Evolutionary conservation across 2,329 filamentous ascomycete species (phyloP), one percentile per base, ranked within the genome.

Genomic region (Bipolaris zeicola): DNA sequence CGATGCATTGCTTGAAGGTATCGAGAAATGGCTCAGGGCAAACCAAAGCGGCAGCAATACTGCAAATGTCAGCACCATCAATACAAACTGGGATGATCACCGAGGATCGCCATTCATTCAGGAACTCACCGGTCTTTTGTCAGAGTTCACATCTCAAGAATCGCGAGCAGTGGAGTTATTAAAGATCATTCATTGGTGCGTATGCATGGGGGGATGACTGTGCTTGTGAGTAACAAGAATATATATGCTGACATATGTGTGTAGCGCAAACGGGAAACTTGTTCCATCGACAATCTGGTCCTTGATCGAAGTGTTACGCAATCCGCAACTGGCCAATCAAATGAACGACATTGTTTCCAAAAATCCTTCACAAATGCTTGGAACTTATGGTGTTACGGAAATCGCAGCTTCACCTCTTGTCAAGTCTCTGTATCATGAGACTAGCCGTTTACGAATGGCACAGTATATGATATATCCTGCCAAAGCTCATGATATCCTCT

Each of bases 161-260:
- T 39, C 43, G 13, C 24, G 61, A 24, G 64, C 61, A 13, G 62
- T 64, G 10, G 70, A 71, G 45, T 45, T 65, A 11, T 41, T 72
- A n/a, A 56, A 52, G 10, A 54, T 73, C 5, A 61, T 73, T 34
- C 64, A 67, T 37, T 50, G 55, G 72, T 74, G 65, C 26, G 64
- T 55, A 31, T 16, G 6, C 14, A 1, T 31, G 11, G 1, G 13
- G 8, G 3, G 5, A 33, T 11, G 26, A 10, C 14, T 16, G 8
- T 4, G 6, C 14, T 13, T 13, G n/a, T 8, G 5, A 34, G 11
- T 28, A 16, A 8, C 34, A 6, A 36, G 33, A 8, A 3, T 20
- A 11, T 5, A 1, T 24, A 38, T 45, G 42, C 63, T 66, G 28
- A 64, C 28, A 5, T 14, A 26, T 28, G 16, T 13, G 38, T 43